Evolutionary conservation across 768 basidiomycete genomes (phyloP), one percentile per base, ranked within the genome.

Genomic region (Nidularia sp.): DNA sequence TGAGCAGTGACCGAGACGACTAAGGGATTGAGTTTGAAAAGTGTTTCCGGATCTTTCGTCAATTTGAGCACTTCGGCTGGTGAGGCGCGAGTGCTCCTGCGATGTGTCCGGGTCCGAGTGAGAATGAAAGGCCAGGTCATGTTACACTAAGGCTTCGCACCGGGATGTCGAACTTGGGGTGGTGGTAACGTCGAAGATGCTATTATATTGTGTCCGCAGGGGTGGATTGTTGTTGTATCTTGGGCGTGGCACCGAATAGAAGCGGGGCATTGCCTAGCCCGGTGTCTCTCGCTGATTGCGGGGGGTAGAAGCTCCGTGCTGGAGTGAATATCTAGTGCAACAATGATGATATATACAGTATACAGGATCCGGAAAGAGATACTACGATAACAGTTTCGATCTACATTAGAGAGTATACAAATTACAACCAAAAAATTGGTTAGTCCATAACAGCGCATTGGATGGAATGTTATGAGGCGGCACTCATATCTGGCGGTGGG

Each of bases 91-190:
- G 71, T 54, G 4, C 34, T 58, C 54, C 63, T 70, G 13, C 53
- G 57, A 8, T 63, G 49, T 22, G 52, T 34, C 4, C 67, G 52
- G 22, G 62, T 56, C 36, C 65, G 66, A 34, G 63, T 64, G 18
- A 60, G 53, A 49, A 65, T 65, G 52, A 76, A 57, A 13, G 62
- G 62, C 67, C 67, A 72, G 58, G 70, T 62, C 53, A 55, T 58
- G 32, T 12, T 39, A 7, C 36, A n/a, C n/a, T n/a, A n/a, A n/a
- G n/a, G n/a, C n/a, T n/a, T n/a, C n/a, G n/a, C n/a, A n/a, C n/a
- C n/a, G n/a, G n/a, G n/a, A n/a, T n/a, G n/a, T n/a, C n/a, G n/a
- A n/a, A n/a, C n/a, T n/a, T n/a, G n/a, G n/a, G n/a, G n/a, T n/a
- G n/a, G n/a, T n/a, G n/a, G n/a, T n/a, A n/a, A n/a, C n/a, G n/a